Percentiles rank a stretch among this genome's conserved stretches.
phyloP scores from a whole-genome alignment of 768 basidiomycete genomes.

The Collybia sp. region DNA sequence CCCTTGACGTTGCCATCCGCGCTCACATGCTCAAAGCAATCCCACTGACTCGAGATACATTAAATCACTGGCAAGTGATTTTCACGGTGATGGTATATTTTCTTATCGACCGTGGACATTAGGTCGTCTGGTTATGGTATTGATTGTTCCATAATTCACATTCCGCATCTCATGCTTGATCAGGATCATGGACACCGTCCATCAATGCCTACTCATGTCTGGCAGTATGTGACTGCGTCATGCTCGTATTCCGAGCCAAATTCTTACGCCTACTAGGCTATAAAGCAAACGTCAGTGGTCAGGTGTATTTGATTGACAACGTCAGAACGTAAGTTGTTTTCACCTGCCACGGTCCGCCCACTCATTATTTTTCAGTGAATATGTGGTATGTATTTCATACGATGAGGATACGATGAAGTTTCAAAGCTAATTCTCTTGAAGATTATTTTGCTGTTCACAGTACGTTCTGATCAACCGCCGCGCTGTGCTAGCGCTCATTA shows the following conservation, averaged over 20 bases:
- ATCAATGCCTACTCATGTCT: not conserved
- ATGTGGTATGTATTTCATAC: too few species aligned
- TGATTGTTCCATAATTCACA: too few species aligned
- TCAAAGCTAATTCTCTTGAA: too few species aligned
- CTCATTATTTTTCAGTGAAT: too few species aligned
- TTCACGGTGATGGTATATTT: too few species aligned
- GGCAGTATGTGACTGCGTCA: not conserved
- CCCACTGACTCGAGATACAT: not conserved
- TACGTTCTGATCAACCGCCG: too few species aligned
- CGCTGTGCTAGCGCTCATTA: too few species aligned
- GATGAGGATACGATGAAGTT: too few species aligned
- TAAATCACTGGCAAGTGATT: not conserved
- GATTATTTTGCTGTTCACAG: too few species aligned
- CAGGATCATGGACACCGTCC: slow-evolving; percentile 1
- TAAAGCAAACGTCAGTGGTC: not conserved
- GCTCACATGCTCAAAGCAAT: not conserved
- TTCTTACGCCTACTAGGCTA: not conserved
- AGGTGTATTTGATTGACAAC: not conserved
- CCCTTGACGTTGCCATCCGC: not conserved
- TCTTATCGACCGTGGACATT: too few species aligned
- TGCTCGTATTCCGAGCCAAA: not conserved
- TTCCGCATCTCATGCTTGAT: too few species aligned
- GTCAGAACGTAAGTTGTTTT: not conserved
- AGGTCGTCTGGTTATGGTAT: too few species aligned
- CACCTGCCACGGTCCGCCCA: not conserved